Percentiles rank a stretch among this genome's conserved stretches.
Conservation (phyloP, 257 asterid species). For the Solanum tarijense region DNA sequence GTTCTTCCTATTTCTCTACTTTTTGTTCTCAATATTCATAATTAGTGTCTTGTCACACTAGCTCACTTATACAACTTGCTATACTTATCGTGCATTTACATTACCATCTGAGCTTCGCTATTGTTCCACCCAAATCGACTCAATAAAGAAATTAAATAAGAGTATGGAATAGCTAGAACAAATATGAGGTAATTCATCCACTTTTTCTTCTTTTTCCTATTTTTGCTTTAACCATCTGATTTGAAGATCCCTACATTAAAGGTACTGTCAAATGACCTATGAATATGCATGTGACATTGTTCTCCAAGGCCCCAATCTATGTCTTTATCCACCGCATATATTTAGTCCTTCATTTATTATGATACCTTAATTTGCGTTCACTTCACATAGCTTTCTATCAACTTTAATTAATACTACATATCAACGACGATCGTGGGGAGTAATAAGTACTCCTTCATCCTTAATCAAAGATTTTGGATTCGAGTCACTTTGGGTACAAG, state of each 20-base stretch:
- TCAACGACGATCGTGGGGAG: rapidly evolving
- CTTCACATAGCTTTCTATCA: not conserved
- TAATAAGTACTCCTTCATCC: no score
- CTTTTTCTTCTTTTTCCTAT: not conserved
- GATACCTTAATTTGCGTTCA: not conserved
- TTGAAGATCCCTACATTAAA: not conserved
- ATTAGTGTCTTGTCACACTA: not conserved
- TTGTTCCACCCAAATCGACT: not conserved
- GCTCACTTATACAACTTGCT: not conserved
- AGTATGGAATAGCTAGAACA: not conserved
- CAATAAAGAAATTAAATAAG: not conserved
- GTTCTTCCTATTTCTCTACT: not conserved
- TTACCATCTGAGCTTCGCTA: not conserved
- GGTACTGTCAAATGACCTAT: not conserved
- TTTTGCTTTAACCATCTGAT: not conserved
- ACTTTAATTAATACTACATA: not conserved
- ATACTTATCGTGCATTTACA: not conserved
- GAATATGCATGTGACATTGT: slow-evolving; percentile 7
- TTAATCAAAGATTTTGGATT: no score
- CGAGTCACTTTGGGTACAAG: not conserved
- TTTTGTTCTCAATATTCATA: not conserved
- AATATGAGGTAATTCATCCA: not conserved
- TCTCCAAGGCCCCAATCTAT: not conserved
- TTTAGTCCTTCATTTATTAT: not conserved
- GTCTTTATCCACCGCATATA: not conserved